Conservation (phyloP, 75 land plant species). For the Selaginella moellendorffii region DNA sequence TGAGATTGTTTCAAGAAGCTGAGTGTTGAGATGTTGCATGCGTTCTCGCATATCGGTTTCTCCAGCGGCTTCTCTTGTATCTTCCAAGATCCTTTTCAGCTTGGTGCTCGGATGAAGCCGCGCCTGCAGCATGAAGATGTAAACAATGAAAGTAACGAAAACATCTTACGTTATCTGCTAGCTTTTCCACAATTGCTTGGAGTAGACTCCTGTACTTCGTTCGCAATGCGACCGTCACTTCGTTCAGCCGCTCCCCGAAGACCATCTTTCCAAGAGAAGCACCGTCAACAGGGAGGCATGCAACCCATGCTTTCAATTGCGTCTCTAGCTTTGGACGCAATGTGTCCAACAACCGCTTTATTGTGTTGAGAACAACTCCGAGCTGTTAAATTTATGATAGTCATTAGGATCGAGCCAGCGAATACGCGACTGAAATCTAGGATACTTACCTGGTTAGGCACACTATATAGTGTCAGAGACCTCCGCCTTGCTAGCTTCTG, state of each 20-base stretch:
- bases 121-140: slow-evolving; percentile 28
- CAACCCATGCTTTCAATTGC: slow-evolving; percentile 67
- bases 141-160: background rate
- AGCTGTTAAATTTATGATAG: slow-evolving; percentile 35
- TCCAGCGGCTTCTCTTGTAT: slow-evolving; percentile 75
- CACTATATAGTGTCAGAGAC: slow-evolving; percentile 35
- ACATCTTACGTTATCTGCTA: slow-evolving; percentile 55
- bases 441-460: slow-evolving; percentile 54
- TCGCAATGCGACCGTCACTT: slow-evolving; percentile 54
- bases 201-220: slow-evolving; percentile 75
- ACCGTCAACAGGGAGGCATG: slow-evolving; percentile 37
- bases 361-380: slow-evolving; percentile 69
- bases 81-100: slow-evolving; percentile 70
- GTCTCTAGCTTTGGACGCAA: slow-evolving; percentile 64
- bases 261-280: slow-evolving; percentile 25
- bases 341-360: slow-evolving; percentile 77
- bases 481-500: slow-evolving; percentile 80
- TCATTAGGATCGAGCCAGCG: no score
- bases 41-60: slow-evolving; percentile 73
- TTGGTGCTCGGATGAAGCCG: slow-evolving; percentile 51
- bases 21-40: slow-evolving; percentile 71
- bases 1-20: slow-evolving; percentile 49
- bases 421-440: no score
- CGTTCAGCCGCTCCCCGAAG: slow-evolving; percentile 82
- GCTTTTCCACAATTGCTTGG: slow-evolving; percentile 73